These are phyloP conservation scores for Pythium grandisporangium DNA, from an alignment of 352 stramenopile genomes.

Conservation along the genomic window DNA sequence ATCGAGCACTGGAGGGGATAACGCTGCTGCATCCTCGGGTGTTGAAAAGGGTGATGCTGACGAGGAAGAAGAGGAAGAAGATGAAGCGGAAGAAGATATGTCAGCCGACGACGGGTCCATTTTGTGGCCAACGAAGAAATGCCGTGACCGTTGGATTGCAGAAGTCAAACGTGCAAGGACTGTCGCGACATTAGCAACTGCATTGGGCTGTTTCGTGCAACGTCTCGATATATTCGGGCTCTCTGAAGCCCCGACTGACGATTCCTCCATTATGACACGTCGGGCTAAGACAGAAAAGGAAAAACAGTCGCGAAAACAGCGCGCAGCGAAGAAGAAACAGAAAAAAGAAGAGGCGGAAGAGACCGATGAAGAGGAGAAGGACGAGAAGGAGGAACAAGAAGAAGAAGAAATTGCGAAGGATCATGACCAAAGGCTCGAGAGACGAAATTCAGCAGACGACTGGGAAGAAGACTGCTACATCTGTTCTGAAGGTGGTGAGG, in stretches of 20 bases:
- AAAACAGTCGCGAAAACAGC: conserved; percentile 59
- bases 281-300: conserved; percentile 63
- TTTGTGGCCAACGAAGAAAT: conserved; percentile 67
- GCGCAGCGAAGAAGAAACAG: conserved; percentile 60
- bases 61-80: conserved; percentile 57
- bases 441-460: conserved; percentile 60
- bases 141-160: conserved; percentile 59
- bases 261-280: conserved; percentile 24
- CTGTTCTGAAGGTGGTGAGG: conserved; percentile 75
- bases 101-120: conserved; percentile 43
- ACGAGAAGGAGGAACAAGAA: conserved; percentile 8
- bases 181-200: conserved; percentile 44
- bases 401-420: too few species aligned
- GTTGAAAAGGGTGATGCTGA: conserved; percentile 51
- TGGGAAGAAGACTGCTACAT: conserved; percentile 88
- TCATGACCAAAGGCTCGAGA: too few species aligned
- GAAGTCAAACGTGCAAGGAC: conserved; percentile 42
- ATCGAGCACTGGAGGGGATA: neutral
- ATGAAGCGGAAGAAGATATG: conserved; percentile 53
- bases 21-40: too few species aligned
- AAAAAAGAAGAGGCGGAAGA: conserved; percentile 40
- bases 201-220: conserved; percentile 56
- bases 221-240: conserved; percentile 60
- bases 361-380: conserved; percentile 32
- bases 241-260: conserved; percentile 36